A percentile compares a stretch with the other conserved stretches of the same genome.
Evolutionary conservation across 2,329 filamentous ascomycete species (phyloP).

Genomic region (Alternaria solani): DNA sequence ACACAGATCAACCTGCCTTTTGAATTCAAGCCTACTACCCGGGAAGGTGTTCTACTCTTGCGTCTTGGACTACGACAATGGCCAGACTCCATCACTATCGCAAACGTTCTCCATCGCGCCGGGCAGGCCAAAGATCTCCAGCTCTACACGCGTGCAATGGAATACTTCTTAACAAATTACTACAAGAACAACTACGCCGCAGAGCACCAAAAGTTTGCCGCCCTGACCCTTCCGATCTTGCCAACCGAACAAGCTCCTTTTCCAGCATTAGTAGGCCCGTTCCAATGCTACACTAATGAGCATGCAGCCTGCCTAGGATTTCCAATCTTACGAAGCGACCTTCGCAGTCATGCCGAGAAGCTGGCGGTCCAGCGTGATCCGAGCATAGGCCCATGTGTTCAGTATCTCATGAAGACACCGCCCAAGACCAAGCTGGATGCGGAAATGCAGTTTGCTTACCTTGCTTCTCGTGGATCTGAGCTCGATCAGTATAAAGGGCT

Average conservation of each 20-base stretch:
- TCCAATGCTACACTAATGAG: slow-evolving; percentile 83
- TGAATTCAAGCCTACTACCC: slow-evolving; percentile 65
- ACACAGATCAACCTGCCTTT: slow-evolving; percentile 73
- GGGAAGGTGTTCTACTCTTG: slow-evolving; percentile 77
- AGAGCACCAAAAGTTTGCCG: slow-evolving; percentile 64
- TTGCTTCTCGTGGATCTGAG: slow-evolving; percentile 78
- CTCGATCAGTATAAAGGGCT: slow-evolving; percentile 59
- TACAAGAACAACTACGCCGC: slow-evolving; percentile 76
- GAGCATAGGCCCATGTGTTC: slow-evolving; percentile 77
- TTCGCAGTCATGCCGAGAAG: slow-evolving; percentile 82
- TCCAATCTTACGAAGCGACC: slow-evolving; percentile 74
- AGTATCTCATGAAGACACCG: slow-evolving; percentile 74
- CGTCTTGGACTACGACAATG: slow-evolving; percentile 75
- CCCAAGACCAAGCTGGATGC: slow-evolving; percentile 74
- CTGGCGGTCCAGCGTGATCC: slow-evolving; percentile 89
- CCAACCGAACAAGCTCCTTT: slow-evolving; percentile 73
- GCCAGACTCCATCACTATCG: slow-evolving; percentile 76
- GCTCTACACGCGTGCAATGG: slow-evolving; percentile 74
- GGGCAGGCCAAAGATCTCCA: slow-evolving; percentile 60
- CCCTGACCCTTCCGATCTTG: slow-evolving; percentile 60
- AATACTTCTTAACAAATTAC: slow-evolving; percentile 84
- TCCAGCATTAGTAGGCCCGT: slow-evolving; percentile 72
- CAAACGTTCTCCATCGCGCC: slow-evolving; percentile 76
- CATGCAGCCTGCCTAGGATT: slow-evolving; percentile 81
- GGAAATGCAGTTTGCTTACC: slow-evolving; percentile 79